Base-by-base conservation (phyloP, 2,329 filamentous ascomycete species). In the Apiospora malaysiana region DNA sequence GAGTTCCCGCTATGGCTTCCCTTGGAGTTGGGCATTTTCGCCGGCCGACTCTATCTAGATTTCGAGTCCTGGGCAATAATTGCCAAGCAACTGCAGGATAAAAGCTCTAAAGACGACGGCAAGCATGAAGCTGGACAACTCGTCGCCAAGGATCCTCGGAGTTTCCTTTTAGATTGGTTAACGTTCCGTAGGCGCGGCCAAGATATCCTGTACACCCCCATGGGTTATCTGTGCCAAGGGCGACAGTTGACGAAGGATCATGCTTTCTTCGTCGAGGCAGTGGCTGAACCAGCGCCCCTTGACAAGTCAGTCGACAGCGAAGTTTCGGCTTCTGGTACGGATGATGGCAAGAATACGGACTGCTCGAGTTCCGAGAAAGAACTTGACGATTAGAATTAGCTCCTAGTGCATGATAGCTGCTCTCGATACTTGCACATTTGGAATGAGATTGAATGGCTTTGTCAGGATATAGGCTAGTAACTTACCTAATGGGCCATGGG, bases 31-130 rank as follows among this genome's bases (percentile, higher is more conserved):
- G 90, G 90, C 0, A 82, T 93, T 5, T 81, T 92, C 40, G 81
- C 88, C 0, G 91, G 90, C 0, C 82, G 90, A 0, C 81, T 93
- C 0, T 92, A 92, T 74, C 85, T 91, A 70, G 81, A 85, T 0
- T 86, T 49, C 12, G 67, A 43, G 21, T 27, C 23, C 23, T 67
- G 43, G 37, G 6, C 7, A 4, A 18, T 21, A 6, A 46, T 47
- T 25, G 47, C 7, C 23, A 21, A n/a, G 18, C 32, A 51, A 23
- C 49, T 51, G 4, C 47, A 14, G 10, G 23, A 25, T 16, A 5
- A 12, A 10, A 14, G 47, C 23, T 16, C 3, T 4, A 25, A 25
- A 51, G n/a, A 51, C 12, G 23, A 51, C 6, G 23, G 47, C 23
- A 5, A 25, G 23, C 47, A 51, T 25, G 37, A 43, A 40, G 14